Conservation (phyloP, 2,329 filamentous ascomycete species). For the Emericellopsis cladophorae region DNA sequence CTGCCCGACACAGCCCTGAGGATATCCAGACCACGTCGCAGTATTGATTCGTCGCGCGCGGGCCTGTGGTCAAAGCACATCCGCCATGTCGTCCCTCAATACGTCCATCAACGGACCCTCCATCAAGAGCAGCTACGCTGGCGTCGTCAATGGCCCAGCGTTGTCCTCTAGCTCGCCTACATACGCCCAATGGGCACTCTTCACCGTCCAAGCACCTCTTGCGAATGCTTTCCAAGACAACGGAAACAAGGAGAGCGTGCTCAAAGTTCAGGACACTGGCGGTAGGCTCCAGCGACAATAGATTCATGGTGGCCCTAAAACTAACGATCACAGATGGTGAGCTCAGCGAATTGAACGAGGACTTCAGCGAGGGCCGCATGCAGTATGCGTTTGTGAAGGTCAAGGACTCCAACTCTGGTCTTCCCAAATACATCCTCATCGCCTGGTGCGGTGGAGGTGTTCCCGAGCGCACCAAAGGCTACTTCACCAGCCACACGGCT, state of each 20-base stretch:
- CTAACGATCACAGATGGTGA: conserved; percentile 59
- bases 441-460: conserved; percentile 97
- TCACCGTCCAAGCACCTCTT: conserved; percentile 83
- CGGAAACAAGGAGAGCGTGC: conserved; percentile 77
- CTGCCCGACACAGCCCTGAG: too few relatives aligned
- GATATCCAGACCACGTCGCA: too few relatives aligned
- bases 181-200: conserved; percentile 85
- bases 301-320: conserved; percentile 6
- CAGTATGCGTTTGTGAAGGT: conserved; percentile 97
- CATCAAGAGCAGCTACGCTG: conserved; percentile 69
- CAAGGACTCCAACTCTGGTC: conserved; percentile 79
- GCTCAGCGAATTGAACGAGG: conserved; percentile 77
- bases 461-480: conserved; percentile 95
- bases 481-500: conserved; percentile 89
- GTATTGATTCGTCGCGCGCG: too few relatives aligned
- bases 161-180: conserved; percentile 57
- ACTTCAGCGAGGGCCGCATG: conserved; percentile 91
- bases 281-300: conserved; percentile 35
- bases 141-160: conserved; percentile 39
- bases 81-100: conserved; percentile 68
- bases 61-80: too few relatives aligned
- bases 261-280: conserved; percentile 89
- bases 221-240: conserved; percentile 86
- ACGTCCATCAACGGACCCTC: conserved; percentile 68
- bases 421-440: conserved; percentile 88